These are phyloP conservation scores for Sparassis latifolia DNA, from an alignment of 1,284 basidiomycete species.

Conservation along the genomic window DNA sequence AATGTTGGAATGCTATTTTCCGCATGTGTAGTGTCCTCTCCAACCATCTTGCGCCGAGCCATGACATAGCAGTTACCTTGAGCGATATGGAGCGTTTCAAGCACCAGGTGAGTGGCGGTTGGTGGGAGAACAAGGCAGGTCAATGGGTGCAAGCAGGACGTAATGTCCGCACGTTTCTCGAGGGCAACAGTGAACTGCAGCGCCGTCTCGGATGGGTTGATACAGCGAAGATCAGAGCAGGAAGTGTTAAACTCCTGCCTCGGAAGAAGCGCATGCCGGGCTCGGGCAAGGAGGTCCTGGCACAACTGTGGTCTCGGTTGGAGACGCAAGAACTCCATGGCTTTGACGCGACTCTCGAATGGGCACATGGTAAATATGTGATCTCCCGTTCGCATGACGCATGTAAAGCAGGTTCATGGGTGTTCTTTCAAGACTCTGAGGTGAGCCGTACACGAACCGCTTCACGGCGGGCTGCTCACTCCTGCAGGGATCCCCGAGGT, in stretches of 20 bases:
- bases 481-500: no score
- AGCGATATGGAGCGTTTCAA: slow-evolving; percentile 27
- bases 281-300: no score
- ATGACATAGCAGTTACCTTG: slow-evolving; percentile 32
- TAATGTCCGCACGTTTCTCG: slow-evolving; percentile 3
- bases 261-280: neutral
- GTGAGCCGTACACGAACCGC: no score
- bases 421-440: slow-evolving; percentile 10
- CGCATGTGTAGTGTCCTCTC: slow-evolving; percentile 32
- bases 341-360: no score
- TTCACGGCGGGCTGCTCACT: no score
- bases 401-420: slow-evolving; percentile 12
- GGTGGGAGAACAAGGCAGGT: slow-evolving; percentile 9
- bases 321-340: no score
- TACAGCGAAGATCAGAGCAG: neutral
- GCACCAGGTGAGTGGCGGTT: slow-evolving; percentile 15
- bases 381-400: slow-evolving; percentile 10
- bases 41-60: slow-evolving; percentile 37
- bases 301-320: no score
- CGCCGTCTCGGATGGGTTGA: neutral
- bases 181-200: neutral
- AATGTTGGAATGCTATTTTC: slow-evolving; percentile 41
- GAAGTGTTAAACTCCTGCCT: neutral
- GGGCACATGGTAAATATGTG: no score
- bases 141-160: slow-evolving; percentile 8